Evolutionary conservation across 2,329 filamentous ascomycete species (phyloP).

Genomic region (Trichoderma oligosporum): DNA sequence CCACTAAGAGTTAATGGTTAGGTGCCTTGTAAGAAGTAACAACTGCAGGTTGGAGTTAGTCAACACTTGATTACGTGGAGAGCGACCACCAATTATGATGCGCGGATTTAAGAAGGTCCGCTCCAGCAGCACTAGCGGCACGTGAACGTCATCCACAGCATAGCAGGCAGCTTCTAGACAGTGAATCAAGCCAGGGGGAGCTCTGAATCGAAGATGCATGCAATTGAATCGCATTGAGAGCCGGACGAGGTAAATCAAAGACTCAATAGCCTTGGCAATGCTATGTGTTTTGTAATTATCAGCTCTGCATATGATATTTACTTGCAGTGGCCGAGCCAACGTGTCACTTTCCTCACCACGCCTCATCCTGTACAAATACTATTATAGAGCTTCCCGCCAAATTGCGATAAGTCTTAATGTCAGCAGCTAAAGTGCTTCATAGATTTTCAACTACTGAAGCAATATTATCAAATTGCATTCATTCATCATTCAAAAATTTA

Average conservation of each 20-base stretch:
- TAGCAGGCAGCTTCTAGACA: background rate
- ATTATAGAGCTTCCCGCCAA: too few relatives aligned
- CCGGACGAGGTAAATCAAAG: background rate
- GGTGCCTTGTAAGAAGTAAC: too few relatives aligned
- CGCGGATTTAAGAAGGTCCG: slow-evolving; percentile 25
- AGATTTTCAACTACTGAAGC: too few relatives aligned
- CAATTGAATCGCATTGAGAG: background rate
- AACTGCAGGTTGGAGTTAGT: too few relatives aligned
- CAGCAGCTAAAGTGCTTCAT: too few relatives aligned
- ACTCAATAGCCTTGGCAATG: accelerated
- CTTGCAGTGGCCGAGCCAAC: background rate
- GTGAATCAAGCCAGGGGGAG: slow-evolving; percentile 4
- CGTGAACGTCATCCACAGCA: slow-evolving; percentile 14
- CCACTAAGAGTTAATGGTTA: slow-evolving; percentile 8
- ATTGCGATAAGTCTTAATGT: too few relatives aligned
- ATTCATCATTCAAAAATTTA: too few relatives aligned
- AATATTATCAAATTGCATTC: too few relatives aligned
- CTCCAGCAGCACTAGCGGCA: slow-evolving; percentile 15
- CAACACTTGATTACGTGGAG: slow-evolving; percentile 21
- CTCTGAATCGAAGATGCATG: background rate
- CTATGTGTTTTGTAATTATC: background rate
- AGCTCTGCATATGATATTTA: background rate
- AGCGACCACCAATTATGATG: slow-evolving; percentile 22
- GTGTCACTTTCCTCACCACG: too few relatives aligned
- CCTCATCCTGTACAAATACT: too few relatives aligned